Base-by-base conservation (phyloP, 2,329 filamentous ascomycete genomes). In the Paraconiothyrium sp. region DNA sequence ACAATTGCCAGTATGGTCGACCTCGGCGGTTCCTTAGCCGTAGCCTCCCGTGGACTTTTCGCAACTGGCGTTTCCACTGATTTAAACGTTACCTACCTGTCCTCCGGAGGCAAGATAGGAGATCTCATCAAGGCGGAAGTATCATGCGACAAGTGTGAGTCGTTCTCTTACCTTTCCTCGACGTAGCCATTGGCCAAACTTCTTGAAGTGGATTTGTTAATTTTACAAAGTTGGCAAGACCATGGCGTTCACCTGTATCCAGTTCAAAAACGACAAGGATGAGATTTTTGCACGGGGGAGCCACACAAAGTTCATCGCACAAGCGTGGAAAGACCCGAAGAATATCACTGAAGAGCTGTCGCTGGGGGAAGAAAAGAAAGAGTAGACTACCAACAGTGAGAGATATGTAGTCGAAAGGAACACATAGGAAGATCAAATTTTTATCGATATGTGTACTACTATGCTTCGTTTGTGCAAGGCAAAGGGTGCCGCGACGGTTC, bases 1-100 rank as follows among this genome's bases (percentile, higher is more conserved):
- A 92, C 91, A 0, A 89, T 94, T 32, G 92, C 92, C 3, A 91
- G 89, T 73, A 89, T 94, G 80, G 87, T 89, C 50, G 88, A 91
- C 67, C 84, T 90, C 0, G 88, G 89, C 4, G 89, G 89, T 24
- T 89, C 87, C 16, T 79, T 91, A 10, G 88, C 88, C 9, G 86
- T 91, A 44, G 89, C 88, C 7, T 90, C 88, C 0, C 81, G 85
- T 37, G 88, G 89, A 0, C 81, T 91, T 1, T 90, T 86, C 71
- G 84, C 88, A 22, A 91, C 88, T 0, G 88, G 88, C 8, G 88
- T 91, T 2, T 89, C 87, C 1, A 90, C 88, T 3, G 88, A 91
- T 75, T 74, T 91, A 10, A 90, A 85, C 65, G 87, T 90, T 4
- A 90, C 88, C 1, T 90, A 90, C 68, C 78, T 90, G 14, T 86